Conservation (phyloP, 331 rosid species). For the Stylosanthes scabra region DNA sequence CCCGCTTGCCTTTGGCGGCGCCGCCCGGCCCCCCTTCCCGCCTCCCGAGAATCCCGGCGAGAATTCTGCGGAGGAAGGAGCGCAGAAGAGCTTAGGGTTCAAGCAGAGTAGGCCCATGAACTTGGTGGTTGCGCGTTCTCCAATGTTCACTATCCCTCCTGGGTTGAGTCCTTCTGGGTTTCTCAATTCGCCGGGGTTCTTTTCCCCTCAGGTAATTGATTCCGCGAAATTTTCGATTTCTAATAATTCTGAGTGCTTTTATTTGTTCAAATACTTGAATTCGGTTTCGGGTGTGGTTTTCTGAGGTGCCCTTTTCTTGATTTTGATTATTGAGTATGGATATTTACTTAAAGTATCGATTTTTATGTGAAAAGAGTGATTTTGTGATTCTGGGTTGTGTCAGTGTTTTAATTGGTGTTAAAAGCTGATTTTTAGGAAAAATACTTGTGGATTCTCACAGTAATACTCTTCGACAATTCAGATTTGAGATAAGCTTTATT, state of each 20-base stretch:
- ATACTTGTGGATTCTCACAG: not conserved
- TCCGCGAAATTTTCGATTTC: not conserved
- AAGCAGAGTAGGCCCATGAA: constrained; percentile 87
- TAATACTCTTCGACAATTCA: constrained; percentile 15
- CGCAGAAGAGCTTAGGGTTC: constrained; percentile 59
- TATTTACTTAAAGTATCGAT: constrained; percentile 11
- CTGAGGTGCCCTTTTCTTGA: not conserved
- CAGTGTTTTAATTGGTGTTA: not conserved
- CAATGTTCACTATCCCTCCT: constrained; percentile 79
- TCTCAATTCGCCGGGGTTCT: constrained; percentile 91
- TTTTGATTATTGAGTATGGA: not conserved
- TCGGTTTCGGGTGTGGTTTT: constrained; percentile 20
- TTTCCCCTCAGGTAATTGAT: constrained; percentile 78
- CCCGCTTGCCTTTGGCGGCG: constrained; percentile 57
- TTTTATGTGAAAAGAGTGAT: constrained; percentile 3
- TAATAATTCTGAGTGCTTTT: not conserved
- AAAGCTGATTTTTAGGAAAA: not conserved
- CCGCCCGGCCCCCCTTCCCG: constrained; percentile 27
- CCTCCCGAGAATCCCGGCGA: constrained; percentile 39
- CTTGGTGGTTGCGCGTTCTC: constrained; percentile 77
- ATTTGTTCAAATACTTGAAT: not conserved
- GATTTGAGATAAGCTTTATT: constrained; percentile 30
- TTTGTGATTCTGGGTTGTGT: constrained; percentile 3
- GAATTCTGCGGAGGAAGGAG: constrained; percentile 32
- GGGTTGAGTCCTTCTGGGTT: constrained; percentile 93